Base-by-base conservation (phyloP, 805 yeast genomes). In the Wickerhamiella shivajii region DNA sequence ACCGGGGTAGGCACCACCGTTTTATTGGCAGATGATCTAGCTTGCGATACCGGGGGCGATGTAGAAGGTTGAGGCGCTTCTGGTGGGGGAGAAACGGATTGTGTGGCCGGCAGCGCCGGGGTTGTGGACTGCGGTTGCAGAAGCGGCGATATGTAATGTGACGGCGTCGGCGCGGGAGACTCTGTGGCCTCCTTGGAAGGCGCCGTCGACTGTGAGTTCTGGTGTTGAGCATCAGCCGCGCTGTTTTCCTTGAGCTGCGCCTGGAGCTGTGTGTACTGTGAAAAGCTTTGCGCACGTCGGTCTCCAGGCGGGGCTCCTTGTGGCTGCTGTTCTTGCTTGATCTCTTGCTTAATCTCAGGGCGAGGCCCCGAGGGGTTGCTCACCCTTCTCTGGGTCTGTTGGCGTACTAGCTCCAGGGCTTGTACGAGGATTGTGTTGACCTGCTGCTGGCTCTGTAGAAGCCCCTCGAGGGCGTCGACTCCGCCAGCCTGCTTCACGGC, bases 401-500 rank as follows among this genome's bases (percentile, higher is more conserved):
- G 17, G 29, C 34, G 34, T 29, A 40, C 29, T 18, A 37, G 21
- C 24, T 40, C 43, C 6, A 40, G 40, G 12, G 43, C 36, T 27
- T 40, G 43, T 27, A 40, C 39, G 25, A 40, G 19, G 12, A 40
- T 25, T 6, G 15, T 17, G 27, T 38, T 36, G 9, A 34, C 34
- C 12, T 31, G 35, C 26, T 29, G 33, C 20, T 39, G 41, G 27
- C 36, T 36, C 18, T 43, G 41, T 13, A 47, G 35, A 12, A 45
- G 38, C 14, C 35, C 19, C 7, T 40, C 43, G 6, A 47, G 34
- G 25, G 32, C 42, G 26, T 44, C 42, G 12, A 47, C 31, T 3
- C 57, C 57, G 12, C 52, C 53, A n/a, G 48, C 46, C 45, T 74
- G 74, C 46, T 84, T 80, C 0, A 93, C 93, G 6, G 85, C 85